Base-by-base conservation (phyloP, 371 early-diverging fungal genomes). In the Mortierella sp. region DNA sequence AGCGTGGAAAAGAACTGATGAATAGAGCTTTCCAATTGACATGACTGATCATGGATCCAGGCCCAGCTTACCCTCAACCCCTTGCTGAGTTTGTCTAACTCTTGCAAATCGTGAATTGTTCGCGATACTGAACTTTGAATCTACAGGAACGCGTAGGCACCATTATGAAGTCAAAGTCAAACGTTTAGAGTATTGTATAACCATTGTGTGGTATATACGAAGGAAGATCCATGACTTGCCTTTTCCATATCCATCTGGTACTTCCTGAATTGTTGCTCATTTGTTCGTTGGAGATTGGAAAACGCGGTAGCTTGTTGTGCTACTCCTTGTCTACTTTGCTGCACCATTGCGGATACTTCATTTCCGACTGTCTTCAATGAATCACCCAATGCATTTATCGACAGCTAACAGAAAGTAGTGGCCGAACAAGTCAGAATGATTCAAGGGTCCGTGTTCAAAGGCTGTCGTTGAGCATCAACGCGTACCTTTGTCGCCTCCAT, bases 401-500 rank as follows among this genome's bases (percentile, higher is more conserved):
- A 37, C 4, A 39, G 28, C 68, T 68, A 49, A 43, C 9, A 12
- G 8, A 27, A 2, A 17, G 29, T 39, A n/a, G n/a, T n/a, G n/a
- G n/a, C n/a, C n/a, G n/a, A n/a, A n/a, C n/a, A n/a, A n/a, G n/a
- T n/a, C n/a, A n/a, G n/a, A n/a, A n/a, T n/a, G n/a, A n/a, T n/a
- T n/a, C n/a, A n/a, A n/a, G n/a, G n/a, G n/a, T n/a, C n/a, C n/a
- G n/a, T n/a, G n/a, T n/a, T n/a, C n/a, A n/a, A n/a, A n/a, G n/a
- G n/a, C n/a, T n/a, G n/a, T n/a, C n/a, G n/a, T n/a, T n/a, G n/a
- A n/a, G 22, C 25, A 45, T 31, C 1, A 22, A 39, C 3, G 7
- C 37, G 21, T 64, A 64, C 71, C 56, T 60, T 22, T 13, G 60
- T 55, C 1, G 64, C 41, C 3, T 45, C 43, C 31, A 57, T 28